These are phyloP conservation scores for Discostella stelligeroides DNA, from an alignment of 108 stramenopile genomes.

Conservation along the genomic window DNA sequence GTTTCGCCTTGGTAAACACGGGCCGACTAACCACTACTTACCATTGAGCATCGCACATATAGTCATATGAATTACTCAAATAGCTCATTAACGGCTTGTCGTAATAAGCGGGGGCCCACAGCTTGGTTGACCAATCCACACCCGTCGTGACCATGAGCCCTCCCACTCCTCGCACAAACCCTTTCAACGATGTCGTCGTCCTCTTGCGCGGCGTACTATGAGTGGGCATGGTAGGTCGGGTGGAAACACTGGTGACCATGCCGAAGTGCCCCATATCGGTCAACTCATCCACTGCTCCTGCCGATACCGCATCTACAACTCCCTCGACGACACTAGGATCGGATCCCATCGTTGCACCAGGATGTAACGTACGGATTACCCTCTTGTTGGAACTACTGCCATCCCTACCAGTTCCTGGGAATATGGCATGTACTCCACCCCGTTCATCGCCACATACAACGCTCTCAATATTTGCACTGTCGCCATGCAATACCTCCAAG, in stretches of 20 bases:
- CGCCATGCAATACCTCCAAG: conserved; percentile 69
- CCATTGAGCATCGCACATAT: conserved; percentile 93
- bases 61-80: conserved; percentile 87
- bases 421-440: conserved; percentile 70
- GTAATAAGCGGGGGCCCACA: conserved; percentile 85
- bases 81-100: conserved; percentile 75
- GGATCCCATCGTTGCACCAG: conserved; percentile 27
- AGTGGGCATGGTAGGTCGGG: conserved; percentile 48
- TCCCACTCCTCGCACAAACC: conserved; percentile 72
- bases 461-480: conserved; percentile 46
- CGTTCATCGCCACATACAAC: conserved; percentile 79
- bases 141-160: conserved; percentile 81
- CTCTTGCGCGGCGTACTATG: conserved; percentile 18
- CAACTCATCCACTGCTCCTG: conserved; percentile 22
- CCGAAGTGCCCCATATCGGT: conserved; percentile 68
- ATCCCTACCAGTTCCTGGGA: conserved; percentile 41
- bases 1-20: background rate
- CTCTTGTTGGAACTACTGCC: conserved; percentile 58
- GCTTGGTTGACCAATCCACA: conserved; percentile 90
- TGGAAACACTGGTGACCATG: conserved; percentile 73
- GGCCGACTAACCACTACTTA: conserved; percentile 29
- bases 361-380: conserved; percentile 56
- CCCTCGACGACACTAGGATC: background rate
- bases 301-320: background rate
- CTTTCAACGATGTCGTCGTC: conserved; percentile 49